Conservation (phyloP, 1,284 basidiomycete species). For the Gomphus sp. region DNA sequence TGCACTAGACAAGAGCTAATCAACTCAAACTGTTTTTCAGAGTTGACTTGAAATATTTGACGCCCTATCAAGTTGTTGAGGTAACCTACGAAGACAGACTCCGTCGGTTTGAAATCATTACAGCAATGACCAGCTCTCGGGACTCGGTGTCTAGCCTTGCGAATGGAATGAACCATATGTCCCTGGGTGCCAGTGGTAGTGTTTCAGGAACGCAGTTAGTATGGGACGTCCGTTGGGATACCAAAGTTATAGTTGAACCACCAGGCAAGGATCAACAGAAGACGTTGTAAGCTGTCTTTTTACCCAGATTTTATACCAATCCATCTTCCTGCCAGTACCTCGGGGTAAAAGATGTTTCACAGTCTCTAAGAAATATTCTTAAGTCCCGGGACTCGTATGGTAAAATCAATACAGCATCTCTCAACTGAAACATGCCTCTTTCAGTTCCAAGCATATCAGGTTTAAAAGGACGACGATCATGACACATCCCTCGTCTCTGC, state of each 20-base stretch:
- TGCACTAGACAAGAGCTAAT: not conserved
- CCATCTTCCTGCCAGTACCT: constrained; percentile 26
- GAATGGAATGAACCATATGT: constrained; percentile 31
- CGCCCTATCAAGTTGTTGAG: constrained; percentile 50
- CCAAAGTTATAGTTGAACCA: constrained; percentile 27
- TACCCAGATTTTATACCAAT: not conserved
- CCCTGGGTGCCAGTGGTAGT: constrained; percentile 23
- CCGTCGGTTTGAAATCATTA: constrained; percentile 46
- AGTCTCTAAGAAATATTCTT: constrained; percentile 62
- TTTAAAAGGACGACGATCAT: constrained; percentile 52
- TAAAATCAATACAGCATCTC: not conserved
- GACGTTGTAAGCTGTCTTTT: constrained; percentile 31
- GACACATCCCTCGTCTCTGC: constrained; percentile 62
- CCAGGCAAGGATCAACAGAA: constrained; percentile 21
- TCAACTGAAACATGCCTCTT: too few relatives aligned
- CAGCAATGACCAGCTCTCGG: constrained; percentile 23
- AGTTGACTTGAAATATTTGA: constrained; percentile 73
- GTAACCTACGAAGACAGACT: constrained; percentile 52
- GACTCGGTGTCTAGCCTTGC: constrained; percentile 27
- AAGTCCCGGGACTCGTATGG: constrained; percentile 51
- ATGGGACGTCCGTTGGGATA: constrained; percentile 57
- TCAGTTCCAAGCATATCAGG: constrained; percentile 64
- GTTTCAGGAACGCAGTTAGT: constrained; percentile 21
- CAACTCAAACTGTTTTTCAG: constrained; percentile 4
- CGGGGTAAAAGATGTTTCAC: constrained; percentile 71